Base-by-base conservation (phyloP, 768 basidiomycete genomes). In the Collybia sordida region DNA sequence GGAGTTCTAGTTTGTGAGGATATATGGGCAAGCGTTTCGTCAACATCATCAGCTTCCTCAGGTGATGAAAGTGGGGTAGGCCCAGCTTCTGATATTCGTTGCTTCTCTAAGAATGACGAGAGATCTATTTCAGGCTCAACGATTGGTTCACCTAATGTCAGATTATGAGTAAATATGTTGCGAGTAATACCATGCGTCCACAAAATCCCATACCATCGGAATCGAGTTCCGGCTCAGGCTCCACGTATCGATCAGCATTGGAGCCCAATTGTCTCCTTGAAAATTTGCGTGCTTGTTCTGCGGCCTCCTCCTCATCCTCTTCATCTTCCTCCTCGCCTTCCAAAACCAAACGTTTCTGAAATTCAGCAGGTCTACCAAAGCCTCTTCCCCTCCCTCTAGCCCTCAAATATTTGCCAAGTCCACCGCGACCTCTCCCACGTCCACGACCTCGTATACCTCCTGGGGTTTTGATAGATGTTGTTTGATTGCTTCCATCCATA, bases 51-150 rank as follows among this genome's bases (percentile, higher is more conserved):
- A 9, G 81, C 81, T 34, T 84, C 67, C n/a, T 52, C 59, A 0
- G 64, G 59, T 1, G 51, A 49, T 2, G 54, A 47, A 14, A 45
- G 55, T 9, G 56, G 24, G 8, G 65, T 59, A 1, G 69, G 61
- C 0, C 56, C 64, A n/a, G 49, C 55, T 18, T 79, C 79, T 0
- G 75, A 72, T 35, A 79, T 62, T 43, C 75, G 72, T 57, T 91
- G 89, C 49, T 70, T 78, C 51, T 81, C 85, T 28, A 90, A 71
- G 56, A 92, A 88, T 0, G 70, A 51, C 0, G 86, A 79, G 1
- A 92, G 59, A 66, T 92, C 88, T 6, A 90, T 76, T 61, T 91
- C 87, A 3, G 86, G 86, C 50, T 90, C 88, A 0, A 74, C 63
- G 12, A 80, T 72, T 6, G 78, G 82, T 64, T 89, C 85, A 3